phyloP scores from a whole-genome alignment of 2,329 filamentous ascomycete species.

The Hypoxylon sp. region DNA sequence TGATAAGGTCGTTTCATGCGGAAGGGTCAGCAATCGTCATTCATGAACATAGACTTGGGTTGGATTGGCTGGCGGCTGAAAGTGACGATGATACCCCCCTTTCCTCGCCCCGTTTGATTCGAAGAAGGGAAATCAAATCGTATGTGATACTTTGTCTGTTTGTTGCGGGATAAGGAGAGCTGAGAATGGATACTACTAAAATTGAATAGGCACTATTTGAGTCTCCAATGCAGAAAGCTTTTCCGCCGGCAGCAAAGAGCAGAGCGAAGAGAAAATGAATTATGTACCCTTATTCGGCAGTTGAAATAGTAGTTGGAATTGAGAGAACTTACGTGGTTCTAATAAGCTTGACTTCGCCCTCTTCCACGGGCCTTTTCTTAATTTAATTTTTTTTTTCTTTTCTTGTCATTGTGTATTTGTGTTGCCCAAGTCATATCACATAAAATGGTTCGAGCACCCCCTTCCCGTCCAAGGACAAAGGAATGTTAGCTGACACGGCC shows the following conservation, averaged over 20 bases:
- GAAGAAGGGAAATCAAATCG: constrained; percentile 2
- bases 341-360: constrained; percentile 8
- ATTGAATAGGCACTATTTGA: constrained; percentile 1
- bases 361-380: no score
- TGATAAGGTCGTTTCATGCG: constrained; percentile 1
- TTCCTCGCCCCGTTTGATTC: constrained; percentile 1
- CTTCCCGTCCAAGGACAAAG: constrained; percentile 36
- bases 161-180: constrained; percentile 1
- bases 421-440: constrained; percentile 18
- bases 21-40: constrained; percentile 10
- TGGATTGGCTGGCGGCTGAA: constrained; percentile 19
- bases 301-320: not conserved
- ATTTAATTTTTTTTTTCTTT: not conserved
- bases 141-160: not conserved
- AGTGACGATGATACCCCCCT: constrained; percentile 21
- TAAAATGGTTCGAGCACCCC: constrained; percentile 20
- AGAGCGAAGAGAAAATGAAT: constrained; percentile 9
- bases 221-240: not conserved
- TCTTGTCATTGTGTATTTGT: constrained; percentile 28
- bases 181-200: constrained; percentile 3
- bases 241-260: not conserved
- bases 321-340: constrained; percentile 16
- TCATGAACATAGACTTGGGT: constrained; percentile 33
- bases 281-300: constrained; percentile 10
- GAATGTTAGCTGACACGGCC: constrained; percentile 29